These are phyloP conservation scores for Penicillium fimorum DNA, from an alignment of 495 filamentous ascomycete genomes.

Conservation along the genomic window DNA sequence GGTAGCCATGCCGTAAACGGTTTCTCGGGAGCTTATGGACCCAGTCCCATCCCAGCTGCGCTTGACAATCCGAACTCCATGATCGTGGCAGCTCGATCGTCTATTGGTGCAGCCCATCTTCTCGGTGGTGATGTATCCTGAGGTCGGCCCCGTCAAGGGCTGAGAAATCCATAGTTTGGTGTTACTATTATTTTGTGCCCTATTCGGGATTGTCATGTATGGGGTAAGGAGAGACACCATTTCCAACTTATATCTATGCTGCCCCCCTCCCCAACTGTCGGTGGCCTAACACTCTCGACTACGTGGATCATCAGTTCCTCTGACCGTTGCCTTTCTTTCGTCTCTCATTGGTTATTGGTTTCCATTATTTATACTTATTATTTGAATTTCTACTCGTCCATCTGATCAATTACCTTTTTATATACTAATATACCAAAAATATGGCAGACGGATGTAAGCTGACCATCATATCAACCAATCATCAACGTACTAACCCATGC, in stretches of 20 bases:
- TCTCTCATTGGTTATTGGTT: conserved; percentile 11
- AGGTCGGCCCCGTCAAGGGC: conserved; percentile 22
- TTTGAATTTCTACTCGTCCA: not conserved
- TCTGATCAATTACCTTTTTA: conserved; percentile 1
- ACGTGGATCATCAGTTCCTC: not conserved
- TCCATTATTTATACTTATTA: conserved; percentile 5
- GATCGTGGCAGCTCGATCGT: conserved; percentile 22
- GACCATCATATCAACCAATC: conserved; percentile 2
- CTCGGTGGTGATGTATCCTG: conserved; percentile 33
- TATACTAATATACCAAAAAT: conserved; percentile 16
- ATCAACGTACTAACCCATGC: not conserved
- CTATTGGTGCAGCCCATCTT: conserved; percentile 36
- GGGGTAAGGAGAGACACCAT: conserved; percentile 18
- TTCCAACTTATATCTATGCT: conserved; percentile 19
- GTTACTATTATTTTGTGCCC: conserved; percentile 1
- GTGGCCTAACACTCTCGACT: conserved; percentile 12
- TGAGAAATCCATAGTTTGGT: conserved; percentile 14
- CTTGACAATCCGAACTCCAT: conserved; percentile 18
- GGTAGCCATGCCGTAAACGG: conserved; percentile 20
- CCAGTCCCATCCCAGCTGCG: conserved; percentile 26
- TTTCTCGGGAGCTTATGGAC: conserved; percentile 28
- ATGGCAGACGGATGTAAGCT: conserved; percentile 65
- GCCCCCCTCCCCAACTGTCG: conserved; percentile 11
- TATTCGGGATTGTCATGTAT: conserved; percentile 7
- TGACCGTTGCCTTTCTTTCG: conserved; percentile 9